These are phyloP conservation scores for Ceriops tagal DNA, from an alignment of 345 rosid species.

Conservation along the genomic window DNA sequence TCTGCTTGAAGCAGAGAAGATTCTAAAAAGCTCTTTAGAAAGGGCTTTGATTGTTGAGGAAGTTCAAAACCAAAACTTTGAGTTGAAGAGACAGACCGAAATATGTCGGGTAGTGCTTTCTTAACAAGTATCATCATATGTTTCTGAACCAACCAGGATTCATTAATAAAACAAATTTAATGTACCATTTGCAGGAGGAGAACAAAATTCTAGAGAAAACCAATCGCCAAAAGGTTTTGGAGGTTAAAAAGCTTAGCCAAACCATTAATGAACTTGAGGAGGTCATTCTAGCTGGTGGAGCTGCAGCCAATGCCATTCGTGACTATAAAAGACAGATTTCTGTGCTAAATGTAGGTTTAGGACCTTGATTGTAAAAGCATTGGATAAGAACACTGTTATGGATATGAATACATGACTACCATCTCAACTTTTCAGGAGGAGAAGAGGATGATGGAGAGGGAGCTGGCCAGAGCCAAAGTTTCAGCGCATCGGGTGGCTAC, in stretches of 20 bases:
- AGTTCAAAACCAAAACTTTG: slow-evolving; percentile 89
- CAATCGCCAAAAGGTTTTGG: slow-evolving; percentile 84
- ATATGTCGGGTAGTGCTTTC: slow-evolving; percentile 53
- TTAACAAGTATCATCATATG: too few relatives aligned
- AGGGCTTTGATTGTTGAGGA: slow-evolving; percentile 93
- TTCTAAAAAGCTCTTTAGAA: slow-evolving; percentile 75
- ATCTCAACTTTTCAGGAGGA: slow-evolving; percentile 52
- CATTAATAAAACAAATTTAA: slow-evolving; percentile 1
- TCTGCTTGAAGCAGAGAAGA: slow-evolving; percentile 85
- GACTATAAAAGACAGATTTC: slow-evolving; percentile 76
- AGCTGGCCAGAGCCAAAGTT: slow-evolving; percentile 81
- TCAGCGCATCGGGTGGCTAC: slow-evolving; percentile 83
- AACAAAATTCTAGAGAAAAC: slow-evolving; percentile 83
- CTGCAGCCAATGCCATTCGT: slow-evolving; percentile 72
- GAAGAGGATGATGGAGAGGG: slow-evolving; percentile 90
- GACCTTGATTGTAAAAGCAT: background rate
- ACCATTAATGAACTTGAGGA: slow-evolving; percentile 83
- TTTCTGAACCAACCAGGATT: background rate
- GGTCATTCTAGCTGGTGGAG: slow-evolving; percentile 77
- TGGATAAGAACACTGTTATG: background rate
- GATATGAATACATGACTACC: background rate
- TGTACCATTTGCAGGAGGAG: slow-evolving; percentile 57
- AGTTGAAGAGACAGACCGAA: slow-evolving; percentile 80
- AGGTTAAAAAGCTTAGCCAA: slow-evolving; percentile 84
- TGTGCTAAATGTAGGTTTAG: slow-evolving; percentile 55